Evolutionary conservation across 2,329 filamentous ascomycete species (phyloP), one percentile per base, ranked within the genome.

Genomic region (Apiospora malaysiana): DNA sequence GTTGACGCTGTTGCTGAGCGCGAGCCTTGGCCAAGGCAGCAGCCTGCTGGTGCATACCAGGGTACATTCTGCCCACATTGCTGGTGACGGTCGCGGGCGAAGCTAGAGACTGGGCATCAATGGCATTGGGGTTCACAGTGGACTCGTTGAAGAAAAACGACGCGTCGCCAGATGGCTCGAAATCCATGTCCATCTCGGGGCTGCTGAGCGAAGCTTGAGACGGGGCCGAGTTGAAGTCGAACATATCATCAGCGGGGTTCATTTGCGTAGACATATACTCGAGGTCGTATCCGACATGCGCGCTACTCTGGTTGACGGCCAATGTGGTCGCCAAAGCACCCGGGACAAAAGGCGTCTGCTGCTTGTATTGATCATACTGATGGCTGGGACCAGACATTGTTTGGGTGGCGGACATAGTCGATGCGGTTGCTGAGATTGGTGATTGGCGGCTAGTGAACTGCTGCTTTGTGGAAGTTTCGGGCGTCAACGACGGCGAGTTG

Each of bases 351-450:
- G 95, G 94, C 4, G 96, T 98, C 85, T 98, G 95, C 81, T 99
- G 96, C 84, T 94, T 93, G 85, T 98, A 97, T 79, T 94, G 91
- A 78, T 94, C 93, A 86, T 98, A 98, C 83, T 97, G 94, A 84
- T 98, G 95, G 82, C 94, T 97, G 10, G 96, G 95, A 46, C 91
- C 93, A 66, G 90, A 91, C 78, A 95, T 89, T 25, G 87, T 87
- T 73, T 91, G 88, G 37, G 77, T 81, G 9, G 87, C 81, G 23
- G 89, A 81, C 71, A 91, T 81, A 46, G 84, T 82, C 4, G 85
- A 83, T n/a, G 89, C 87, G 6, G 89, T 86, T 70, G 86, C 84
- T 59, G 87, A 83, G 69, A 88, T 86, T 73, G 85, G 83, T 6
- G 87, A 82, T 9, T 87, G 79, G 9, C 88, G 84, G 75, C 84